Evolutionary conservation across 1,284 basidiomycete genomes (phyloP).

Genomic region (Ustilago trichophora): DNA sequence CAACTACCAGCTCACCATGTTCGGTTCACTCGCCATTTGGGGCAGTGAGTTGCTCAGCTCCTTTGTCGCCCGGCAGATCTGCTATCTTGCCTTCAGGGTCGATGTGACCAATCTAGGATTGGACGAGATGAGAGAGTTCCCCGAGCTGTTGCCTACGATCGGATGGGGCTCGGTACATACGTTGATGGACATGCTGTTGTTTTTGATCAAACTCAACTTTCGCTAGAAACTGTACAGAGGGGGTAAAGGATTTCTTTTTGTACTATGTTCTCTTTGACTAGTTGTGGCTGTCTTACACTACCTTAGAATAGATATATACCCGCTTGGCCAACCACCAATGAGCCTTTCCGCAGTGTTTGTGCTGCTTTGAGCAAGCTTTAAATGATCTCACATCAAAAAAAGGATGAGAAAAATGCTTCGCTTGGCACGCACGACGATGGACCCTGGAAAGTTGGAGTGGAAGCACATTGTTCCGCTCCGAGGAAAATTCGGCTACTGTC

Average conservation of each 20-base stretch:
- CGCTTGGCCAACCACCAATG: no score
- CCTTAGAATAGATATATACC: constrained; percentile 14
- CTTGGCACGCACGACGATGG: neutral
- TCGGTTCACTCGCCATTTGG: constrained; percentile 71
- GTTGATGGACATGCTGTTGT: constrained; percentile 72
- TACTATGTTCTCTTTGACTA: no score
- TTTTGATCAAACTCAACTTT: constrained; percentile 66
- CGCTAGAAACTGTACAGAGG: no score
- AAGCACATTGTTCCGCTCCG: constrained; percentile 12
- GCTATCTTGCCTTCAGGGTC: constrained; percentile 68
- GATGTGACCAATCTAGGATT: constrained; percentile 70
- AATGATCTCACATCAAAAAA: no score
- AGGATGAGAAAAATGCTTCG: no score
- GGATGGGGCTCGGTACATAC: constrained; percentile 71
- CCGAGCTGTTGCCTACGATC: constrained; percentile 67
- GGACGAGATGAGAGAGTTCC: constrained; percentile 71
- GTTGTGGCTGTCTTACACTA: no score
- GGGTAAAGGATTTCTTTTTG: no score
- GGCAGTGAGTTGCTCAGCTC: constrained; percentile 70
- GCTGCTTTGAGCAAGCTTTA: no score
- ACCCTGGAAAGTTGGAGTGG: neutral
- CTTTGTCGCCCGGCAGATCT: constrained; percentile 69
- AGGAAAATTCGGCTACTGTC: constrained; percentile 10
- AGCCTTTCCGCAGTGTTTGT: no score
- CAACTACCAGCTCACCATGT: constrained; percentile 71